These are phyloP conservation scores for Arthrobotrys iridis DNA, from an alignment of 2,329 filamentous ascomycete genomes.

Conservation along the genomic window DNA sequence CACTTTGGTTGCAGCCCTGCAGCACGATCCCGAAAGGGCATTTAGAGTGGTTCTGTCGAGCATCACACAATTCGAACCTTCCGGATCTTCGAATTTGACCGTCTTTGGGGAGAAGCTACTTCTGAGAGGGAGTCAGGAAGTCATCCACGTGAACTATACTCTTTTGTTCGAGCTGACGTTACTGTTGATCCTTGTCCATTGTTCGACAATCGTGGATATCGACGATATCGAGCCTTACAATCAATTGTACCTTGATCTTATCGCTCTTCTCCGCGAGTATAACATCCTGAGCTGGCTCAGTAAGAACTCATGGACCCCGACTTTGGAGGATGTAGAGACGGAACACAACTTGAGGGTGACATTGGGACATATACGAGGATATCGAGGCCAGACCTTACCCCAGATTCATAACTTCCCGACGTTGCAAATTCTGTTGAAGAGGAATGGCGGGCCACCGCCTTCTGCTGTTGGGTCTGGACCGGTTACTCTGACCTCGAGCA, in stretches of 20 bases:
- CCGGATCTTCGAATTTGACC: conserved; percentile 68
- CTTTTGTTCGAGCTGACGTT: conserved; percentile 84
- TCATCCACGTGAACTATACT: conserved; percentile 75
- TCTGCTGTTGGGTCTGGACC: conserved; percentile 66
- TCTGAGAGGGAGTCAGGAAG: conserved; percentile 81
- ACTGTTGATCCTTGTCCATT: conserved; percentile 69
- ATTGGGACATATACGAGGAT: conserved; percentile 51
- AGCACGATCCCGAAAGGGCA: conserved; percentile 21
- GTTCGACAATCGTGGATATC: conserved; percentile 76
- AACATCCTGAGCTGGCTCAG: conserved; percentile 78
- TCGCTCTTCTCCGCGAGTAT: conserved; percentile 76
- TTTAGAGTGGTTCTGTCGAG: conserved; percentile 28
- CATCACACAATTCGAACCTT: conserved; percentile 54
- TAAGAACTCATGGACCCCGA: conserved; percentile 66
- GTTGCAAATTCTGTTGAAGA: conserved; percentile 64
- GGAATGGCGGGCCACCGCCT: conserved; percentile 70
- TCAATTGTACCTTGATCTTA: conserved; percentile 73
- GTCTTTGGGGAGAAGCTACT: conserved; percentile 79
- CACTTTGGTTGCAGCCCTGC: conserved; percentile 25
- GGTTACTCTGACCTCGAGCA: conserved; percentile 61
- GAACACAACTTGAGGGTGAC: conserved; percentile 54
- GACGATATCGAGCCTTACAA: conserved; percentile 72
- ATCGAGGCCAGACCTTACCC: conserved; percentile 7
- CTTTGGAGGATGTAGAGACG: conserved; percentile 58
- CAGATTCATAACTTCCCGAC: conserved; percentile 56